phyloP scores from a whole-genome alignment of 495 filamentous ascomycete species.

The Xylaria flabelliformis region DNA sequence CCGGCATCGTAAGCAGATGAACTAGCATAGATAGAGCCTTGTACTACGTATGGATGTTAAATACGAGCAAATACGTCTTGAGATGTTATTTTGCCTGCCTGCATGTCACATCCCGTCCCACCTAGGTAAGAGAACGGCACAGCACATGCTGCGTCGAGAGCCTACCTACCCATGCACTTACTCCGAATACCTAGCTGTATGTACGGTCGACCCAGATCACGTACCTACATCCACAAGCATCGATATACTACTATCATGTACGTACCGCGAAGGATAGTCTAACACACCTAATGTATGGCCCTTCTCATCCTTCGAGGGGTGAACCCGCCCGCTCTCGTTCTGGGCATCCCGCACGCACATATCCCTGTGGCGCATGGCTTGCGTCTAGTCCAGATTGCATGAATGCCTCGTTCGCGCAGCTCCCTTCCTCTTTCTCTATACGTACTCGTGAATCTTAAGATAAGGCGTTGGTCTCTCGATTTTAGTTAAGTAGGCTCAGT shows the following conservation, averaged over 20 bases:
- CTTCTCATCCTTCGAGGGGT: slow-evolving; percentile 22
- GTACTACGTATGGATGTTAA: neutral
- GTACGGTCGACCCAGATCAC: neutral
- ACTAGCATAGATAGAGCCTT: neutral
- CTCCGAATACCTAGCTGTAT: slow-evolving; percentile 10
- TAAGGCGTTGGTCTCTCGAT: slow-evolving; percentile 4
- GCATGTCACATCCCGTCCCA: slow-evolving; percentile 1
- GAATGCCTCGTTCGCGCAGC: slow-evolving; percentile 6
- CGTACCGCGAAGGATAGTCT: slow-evolving; percentile 9
- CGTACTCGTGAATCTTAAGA: neutral
- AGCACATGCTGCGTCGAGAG: neutral
- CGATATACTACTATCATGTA: neutral
- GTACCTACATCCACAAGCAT: neutral
- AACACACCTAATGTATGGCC: slow-evolving; percentile 13
- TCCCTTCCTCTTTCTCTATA: neutral
- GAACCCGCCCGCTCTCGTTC: neutral
- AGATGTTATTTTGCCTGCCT: neutral
- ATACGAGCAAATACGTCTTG: neutral
- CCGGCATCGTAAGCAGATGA: neutral
- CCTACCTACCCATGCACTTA: neutral
- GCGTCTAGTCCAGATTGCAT: neutral
- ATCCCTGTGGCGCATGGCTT: neutral
- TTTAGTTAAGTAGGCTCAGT: neutral
- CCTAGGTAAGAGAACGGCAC: slow-evolving; percentile 12
- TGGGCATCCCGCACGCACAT: neutral